These are phyloP conservation scores for Elasticomyces elasticus DNA, from an alignment of 495 filamentous ascomycete species.

Conservation along the genomic window DNA sequence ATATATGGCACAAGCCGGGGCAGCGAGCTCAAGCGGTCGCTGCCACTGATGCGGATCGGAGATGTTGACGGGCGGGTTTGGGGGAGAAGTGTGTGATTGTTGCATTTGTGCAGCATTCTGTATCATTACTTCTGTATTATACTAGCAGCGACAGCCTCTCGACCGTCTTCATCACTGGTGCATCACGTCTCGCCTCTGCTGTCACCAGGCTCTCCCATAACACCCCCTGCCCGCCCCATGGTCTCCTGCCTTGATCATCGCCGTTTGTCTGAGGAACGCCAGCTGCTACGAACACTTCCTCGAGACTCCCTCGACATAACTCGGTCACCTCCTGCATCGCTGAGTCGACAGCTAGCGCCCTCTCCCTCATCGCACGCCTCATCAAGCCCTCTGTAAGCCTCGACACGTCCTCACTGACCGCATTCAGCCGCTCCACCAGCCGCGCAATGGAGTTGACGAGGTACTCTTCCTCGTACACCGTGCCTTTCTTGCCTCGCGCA, in stretches of 20 bases:
- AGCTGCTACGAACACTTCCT: conserved; percentile 50
- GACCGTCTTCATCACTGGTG: conserved; percentile 29
- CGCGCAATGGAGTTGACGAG: conserved; percentile 77
- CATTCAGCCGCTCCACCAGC: conserved; percentile 74
- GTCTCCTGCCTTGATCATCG: conserved; percentile 29
- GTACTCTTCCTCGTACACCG: conserved; percentile 96
- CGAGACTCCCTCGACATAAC: conserved; percentile 51
- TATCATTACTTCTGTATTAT: neutral
- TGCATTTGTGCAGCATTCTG: too few relatives aligned
- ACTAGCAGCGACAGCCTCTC: conserved; percentile 23
- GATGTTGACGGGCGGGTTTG: too few relatives aligned
- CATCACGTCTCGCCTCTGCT: conserved; percentile 19
- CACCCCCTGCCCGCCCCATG: conserved; percentile 30
- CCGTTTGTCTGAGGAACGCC: conserved; percentile 20
- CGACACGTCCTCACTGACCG: conserved; percentile 54
- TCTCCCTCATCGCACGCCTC: conserved; percentile 75
- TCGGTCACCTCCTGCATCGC: conserved; percentile 60
- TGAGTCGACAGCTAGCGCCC: conserved; percentile 65
- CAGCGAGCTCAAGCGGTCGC: too few relatives aligned
- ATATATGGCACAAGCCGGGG: too few relatives aligned
- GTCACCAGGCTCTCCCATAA: conserved; percentile 30
- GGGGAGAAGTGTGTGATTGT: too few relatives aligned
- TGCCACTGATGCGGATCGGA: too few relatives aligned
- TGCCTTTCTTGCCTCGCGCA: conserved; percentile 87
- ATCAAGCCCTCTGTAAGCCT: conserved; percentile 63